Evolutionary conservation across 768 basidiomycete genomes (phyloP).

Genomic region (Lentinula boryana): DNA sequence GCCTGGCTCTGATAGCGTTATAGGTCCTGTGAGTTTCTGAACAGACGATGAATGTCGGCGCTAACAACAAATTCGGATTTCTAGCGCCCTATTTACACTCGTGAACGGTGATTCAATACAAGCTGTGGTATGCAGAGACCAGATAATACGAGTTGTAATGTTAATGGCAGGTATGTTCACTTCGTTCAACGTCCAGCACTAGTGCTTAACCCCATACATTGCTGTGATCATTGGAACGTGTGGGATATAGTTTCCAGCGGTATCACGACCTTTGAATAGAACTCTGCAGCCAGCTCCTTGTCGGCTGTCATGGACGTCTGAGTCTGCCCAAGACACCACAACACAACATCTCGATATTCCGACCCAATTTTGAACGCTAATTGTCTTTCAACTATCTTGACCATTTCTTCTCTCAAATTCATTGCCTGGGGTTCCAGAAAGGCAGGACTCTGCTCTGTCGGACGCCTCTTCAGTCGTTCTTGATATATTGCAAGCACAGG

Average conservation of each 20-base stretch:
- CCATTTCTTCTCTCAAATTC: background rate
- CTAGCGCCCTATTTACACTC: too few species aligned
- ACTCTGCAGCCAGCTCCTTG: slow-evolving; percentile 6
- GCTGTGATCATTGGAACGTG: background rate
- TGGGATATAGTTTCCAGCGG: slow-evolving; percentile 1
- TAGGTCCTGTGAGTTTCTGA: background rate
- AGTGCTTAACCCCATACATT: too few species aligned
- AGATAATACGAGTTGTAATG: too few species aligned
- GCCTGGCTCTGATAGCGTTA: background rate
- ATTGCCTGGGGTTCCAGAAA: background rate
- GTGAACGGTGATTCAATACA: too few species aligned
- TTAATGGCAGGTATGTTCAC: too few species aligned
- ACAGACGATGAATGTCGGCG: too few species aligned
- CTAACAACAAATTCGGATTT: too few species aligned
- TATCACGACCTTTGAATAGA: slow-evolving; percentile 6
- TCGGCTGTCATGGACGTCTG: background rate
- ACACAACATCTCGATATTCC: slow-evolving; percentile 5
- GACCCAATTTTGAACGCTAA: slow-evolving; percentile 7
- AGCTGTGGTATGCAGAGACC: too few species aligned
- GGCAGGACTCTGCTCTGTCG: background rate
- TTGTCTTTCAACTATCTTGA: background rate
- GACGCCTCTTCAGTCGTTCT: background rate
- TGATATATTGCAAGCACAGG: slow-evolving; percentile 1
- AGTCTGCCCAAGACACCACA: slow-evolving; percentile 8
- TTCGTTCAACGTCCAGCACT: background rate